A percentile compares a stretch with the other conserved stretches of the same genome.
Evolutionary conservation across 2,329 filamentous ascomycete genomes (phyloP).

Genomic region (Calonectria naviculata): DNA sequence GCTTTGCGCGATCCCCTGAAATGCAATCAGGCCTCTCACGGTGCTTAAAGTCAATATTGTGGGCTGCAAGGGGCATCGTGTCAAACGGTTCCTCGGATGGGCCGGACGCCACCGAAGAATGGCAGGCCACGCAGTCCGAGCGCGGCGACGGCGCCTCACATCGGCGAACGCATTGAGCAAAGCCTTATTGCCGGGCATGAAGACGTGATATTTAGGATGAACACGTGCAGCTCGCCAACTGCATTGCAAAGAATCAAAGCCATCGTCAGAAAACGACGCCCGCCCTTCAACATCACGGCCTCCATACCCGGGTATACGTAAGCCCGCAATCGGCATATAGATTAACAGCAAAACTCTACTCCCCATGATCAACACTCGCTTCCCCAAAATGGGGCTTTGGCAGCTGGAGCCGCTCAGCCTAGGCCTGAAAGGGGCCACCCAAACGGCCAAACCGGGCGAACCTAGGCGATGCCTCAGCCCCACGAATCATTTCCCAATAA

Average conservation of each 20-base stretch:
- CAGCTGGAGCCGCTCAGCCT: not conserved
- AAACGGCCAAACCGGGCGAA: slow-evolving; percentile 1
- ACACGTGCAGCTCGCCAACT: no score
- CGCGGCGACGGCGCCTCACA: not conserved
- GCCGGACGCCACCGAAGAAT: not conserved
- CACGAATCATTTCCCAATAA: not conserved
- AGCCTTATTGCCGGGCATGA: not conserved
- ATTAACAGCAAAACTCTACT: not conserved
- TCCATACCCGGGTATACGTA: not conserved
- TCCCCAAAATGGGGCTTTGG: not conserved
- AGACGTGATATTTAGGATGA: no score
- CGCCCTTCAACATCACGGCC: not conserved
- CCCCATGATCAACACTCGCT: not conserved
- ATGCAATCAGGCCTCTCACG: not conserved
- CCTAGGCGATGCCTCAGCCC: not conserved
- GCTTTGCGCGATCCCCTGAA: not conserved
- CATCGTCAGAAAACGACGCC: not conserved
- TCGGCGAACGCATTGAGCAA: not conserved
- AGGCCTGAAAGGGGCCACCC: not conserved
- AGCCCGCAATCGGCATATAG: not conserved
- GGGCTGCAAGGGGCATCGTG: not conserved
- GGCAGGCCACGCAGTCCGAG: not conserved
- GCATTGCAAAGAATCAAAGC: no score
- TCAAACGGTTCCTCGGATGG: not conserved
- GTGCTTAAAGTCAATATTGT: not conserved